Evolutionary conservation across 2,329 filamentous ascomycete genomes (phyloP).

Genomic region (Akanthomyces muscarius): DNA sequence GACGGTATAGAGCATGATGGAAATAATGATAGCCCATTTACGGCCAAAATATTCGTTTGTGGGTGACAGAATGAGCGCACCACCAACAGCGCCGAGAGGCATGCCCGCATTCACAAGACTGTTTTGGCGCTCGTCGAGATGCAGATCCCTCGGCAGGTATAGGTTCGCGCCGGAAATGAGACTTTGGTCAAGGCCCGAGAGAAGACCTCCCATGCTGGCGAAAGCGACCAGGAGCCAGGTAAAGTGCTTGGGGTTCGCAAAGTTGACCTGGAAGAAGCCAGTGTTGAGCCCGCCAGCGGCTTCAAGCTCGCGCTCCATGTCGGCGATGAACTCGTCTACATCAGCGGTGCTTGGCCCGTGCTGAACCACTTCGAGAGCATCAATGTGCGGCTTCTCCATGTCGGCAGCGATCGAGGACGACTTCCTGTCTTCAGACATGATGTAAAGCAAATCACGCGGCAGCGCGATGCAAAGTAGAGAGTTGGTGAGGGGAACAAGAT

Average conservation of each 20-base stretch:
- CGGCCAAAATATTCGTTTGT: conserved; percentile 65
- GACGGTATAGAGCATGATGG: conserved; percentile 65
- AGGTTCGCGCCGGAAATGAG: conserved; percentile 69
- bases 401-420: conserved; percentile 6
- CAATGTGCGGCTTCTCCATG: conserved; percentile 26
- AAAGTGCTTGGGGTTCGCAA: conserved; percentile 60
- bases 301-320: conserved; percentile 40
- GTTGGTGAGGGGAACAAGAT: not conserved
- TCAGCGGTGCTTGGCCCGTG: conserved; percentile 29
- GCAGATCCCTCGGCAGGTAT: conserved; percentile 57
- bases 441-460: not conserved
- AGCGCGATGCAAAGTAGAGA: not conserved
- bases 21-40: conserved; percentile 65
- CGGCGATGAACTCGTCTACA: conserved; percentile 36
- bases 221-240: conserved; percentile 66
- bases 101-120: conserved; percentile 67
- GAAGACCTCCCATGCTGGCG: conserved; percentile 70
- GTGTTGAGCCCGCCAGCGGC: conserved; percentile 30
- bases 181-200: conserved; percentile 69
- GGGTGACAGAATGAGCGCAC: conserved; percentile 63
- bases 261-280: conserved; percentile 51
- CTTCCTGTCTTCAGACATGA: conserved; percentile 11
- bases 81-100: conserved; percentile 67
- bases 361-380: conserved; percentile 36
- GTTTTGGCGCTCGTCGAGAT: conserved; percentile 52